Evolutionary conservation across 495 filamentous ascomycete species (phyloP).

Genomic region (Schizothecium vesticola): DNA sequence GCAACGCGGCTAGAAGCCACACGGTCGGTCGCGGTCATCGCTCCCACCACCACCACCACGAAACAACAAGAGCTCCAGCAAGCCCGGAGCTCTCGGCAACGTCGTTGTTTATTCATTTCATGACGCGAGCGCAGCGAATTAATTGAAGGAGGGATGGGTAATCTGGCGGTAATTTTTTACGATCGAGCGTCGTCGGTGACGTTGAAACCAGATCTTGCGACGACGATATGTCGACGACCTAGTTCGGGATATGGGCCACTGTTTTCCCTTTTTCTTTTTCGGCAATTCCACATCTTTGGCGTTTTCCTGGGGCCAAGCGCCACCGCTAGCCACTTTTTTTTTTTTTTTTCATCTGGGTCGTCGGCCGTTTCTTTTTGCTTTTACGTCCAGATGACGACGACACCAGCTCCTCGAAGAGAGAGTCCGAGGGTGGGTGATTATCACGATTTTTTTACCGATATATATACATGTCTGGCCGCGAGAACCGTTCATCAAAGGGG

Average conservation of each 20-base stretch:
- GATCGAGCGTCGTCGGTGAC: too few relatives aligned
- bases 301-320: background rate
- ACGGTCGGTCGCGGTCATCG: background rate
- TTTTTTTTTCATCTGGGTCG: background rate
- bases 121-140: background rate
- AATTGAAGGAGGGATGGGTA: background rate
- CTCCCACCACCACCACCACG: background rate
- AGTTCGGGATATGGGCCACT: background rate
- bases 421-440: too few relatives aligned
- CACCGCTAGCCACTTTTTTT: background rate
- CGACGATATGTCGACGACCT: too few relatives aligned
- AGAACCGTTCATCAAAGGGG: background rate
- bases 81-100: too few relatives aligned
- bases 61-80: background rate
- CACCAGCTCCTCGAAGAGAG: background rate
- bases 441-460: background rate
- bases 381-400: background rate
- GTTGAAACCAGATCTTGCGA: background rate
- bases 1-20: slow-evolving; percentile 12
- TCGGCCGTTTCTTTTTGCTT: background rate
- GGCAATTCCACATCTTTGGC: background rate
- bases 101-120: background rate
- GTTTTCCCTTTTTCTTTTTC: background rate
- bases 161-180: background rate
- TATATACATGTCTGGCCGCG: background rate